A percentile compares a stretch with the other conserved stretches of the same genome.
phyloP scores from a whole-genome alignment of 2,329 filamentous ascomycete genomes.

The Tolypocladium album region DNA sequence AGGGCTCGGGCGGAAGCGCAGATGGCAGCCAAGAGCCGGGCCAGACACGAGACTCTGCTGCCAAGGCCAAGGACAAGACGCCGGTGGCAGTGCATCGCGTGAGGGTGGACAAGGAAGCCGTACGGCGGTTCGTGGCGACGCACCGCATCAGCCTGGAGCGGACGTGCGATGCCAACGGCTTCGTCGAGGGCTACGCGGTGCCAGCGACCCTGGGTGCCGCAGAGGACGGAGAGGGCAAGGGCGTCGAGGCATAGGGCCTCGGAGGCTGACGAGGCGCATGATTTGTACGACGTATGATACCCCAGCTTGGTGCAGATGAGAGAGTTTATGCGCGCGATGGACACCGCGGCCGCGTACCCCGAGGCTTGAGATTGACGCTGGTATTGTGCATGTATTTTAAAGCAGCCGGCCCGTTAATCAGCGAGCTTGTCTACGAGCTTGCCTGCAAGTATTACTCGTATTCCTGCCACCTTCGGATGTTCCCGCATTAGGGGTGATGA shows the following conservation, averaged over 20 bases:
- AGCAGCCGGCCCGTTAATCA: neutral
- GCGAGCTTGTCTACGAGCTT: neutral
- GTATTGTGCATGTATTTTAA: too few species aligned
- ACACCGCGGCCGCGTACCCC: neutral
- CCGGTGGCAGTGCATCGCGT: conserved; percentile 29
- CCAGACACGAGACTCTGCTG: neutral
- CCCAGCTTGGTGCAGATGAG: neutral
- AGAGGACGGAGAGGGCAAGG: conserved; percentile 18
- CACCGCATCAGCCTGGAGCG: conserved; percentile 53
- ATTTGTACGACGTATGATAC: neutral
- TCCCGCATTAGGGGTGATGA: too few species aligned
- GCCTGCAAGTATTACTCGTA: too few species aligned
- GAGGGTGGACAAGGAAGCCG: conserved; percentile 39
- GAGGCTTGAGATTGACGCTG: neutral
- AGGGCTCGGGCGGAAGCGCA: neutral
- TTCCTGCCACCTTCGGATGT: too few species aligned
- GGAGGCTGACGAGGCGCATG: neutral
- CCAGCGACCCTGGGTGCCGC: conserved; percentile 24
- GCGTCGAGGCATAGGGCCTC: conserved; percentile 4
- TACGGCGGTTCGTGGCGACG: conserved; percentile 56
- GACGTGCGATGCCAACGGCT: conserved; percentile 64
- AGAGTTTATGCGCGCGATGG: neutral
- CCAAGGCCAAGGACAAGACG: conserved; percentile 17
- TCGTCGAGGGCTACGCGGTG: conserved; percentile 55
- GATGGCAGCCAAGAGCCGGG: conserved; percentile 8